phyloP scores from a whole-genome alignment of 192 early-diverging fungal species.

The Coemansia sp. region DNA sequence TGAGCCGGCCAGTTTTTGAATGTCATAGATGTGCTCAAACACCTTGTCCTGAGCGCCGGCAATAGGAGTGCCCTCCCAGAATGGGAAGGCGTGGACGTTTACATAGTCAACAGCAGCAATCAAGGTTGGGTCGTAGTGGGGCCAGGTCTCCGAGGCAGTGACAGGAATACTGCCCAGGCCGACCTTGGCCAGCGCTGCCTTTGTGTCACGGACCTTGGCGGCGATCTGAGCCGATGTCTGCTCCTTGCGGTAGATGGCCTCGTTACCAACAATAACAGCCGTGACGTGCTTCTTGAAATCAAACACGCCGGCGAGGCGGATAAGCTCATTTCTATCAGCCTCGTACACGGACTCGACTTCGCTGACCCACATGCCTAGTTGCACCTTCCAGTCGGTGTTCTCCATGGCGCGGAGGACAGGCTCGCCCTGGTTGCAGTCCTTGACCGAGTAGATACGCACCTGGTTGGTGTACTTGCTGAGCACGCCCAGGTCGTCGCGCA shows the following conservation, averaged over 20 bases:
- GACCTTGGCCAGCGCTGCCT: slow-evolving; percentile 36
- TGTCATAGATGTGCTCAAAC: slow-evolving; percentile 54
- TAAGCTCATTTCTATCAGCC: slow-evolving; percentile 39
- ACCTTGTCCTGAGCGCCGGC: slow-evolving; percentile 54
- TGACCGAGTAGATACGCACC: slow-evolving; percentile 63
- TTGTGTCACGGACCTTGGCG: slow-evolving; percentile 53
- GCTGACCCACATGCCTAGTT: slow-evolving; percentile 67
- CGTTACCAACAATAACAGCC: slow-evolving; percentile 63
- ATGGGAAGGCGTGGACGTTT: slow-evolving; percentile 67
- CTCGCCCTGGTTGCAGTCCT: slow-evolving; percentile 63
- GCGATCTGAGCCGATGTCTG: slow-evolving; percentile 42
- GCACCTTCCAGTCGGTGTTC: slow-evolving; percentile 59
- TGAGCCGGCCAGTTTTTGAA: slow-evolving; percentile 46
- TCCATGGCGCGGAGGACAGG: slow-evolving; percentile 62
- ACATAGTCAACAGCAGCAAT: slow-evolving; percentile 59
- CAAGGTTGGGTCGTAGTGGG: slow-evolving; percentile 48
- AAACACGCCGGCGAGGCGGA: slow-evolving; percentile 41
- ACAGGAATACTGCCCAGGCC: slow-evolving; percentile 47
- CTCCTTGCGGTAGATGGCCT: slow-evolving; percentile 61
- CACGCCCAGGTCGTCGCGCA: slow-evolving; percentile 60
- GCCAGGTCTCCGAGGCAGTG: slow-evolving; percentile 46
- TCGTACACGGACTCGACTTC: slow-evolving; percentile 47
- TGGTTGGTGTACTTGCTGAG: slow-evolving; percentile 57
- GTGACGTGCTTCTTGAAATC: slow-evolving; percentile 52
- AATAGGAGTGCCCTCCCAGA: slow-evolving; percentile 60